Conservation (phyloP, 176 grass and related monocot genomes). For the Triticum urartu region DNA sequence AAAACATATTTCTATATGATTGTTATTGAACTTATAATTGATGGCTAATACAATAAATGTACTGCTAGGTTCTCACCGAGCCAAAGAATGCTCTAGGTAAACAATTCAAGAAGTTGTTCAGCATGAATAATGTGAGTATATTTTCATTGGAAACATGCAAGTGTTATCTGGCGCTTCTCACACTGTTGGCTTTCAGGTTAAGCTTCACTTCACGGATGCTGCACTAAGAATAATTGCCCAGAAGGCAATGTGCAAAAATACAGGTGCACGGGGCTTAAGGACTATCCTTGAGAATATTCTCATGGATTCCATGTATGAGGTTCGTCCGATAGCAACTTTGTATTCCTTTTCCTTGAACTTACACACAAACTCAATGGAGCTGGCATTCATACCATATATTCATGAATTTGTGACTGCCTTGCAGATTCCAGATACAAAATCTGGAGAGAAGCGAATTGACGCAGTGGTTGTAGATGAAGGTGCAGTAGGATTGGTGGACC, state of each 20-base stretch:
- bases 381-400: background rate
- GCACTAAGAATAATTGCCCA: constrained; percentile 85
- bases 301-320: constrained; percentile 98
- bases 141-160: constrained; percentile 23
- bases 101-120: constrained; percentile 98
- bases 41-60: constrained; percentile 28
- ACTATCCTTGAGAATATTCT: constrained; percentile 98
- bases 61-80: constrained; percentile 71
- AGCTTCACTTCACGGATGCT: constrained; percentile 85
- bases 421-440: constrained; percentile 90
- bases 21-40: background rate
- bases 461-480: constrained; percentile 91
- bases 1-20: background rate
- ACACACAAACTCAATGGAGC: background rate
- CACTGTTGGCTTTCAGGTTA: constrained; percentile 67
- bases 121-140: constrained; percentile 90
- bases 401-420: constrained; percentile 23
- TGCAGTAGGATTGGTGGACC: constrained; percentile 71
- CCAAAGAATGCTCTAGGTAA: constrained; percentile 92
- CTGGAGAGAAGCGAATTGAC: constrained; percentile 77
- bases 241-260: constrained; percentile 93
- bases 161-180: background rate
- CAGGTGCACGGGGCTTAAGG: constrained; percentile 84
- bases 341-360: background rate
- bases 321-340: constrained; percentile 25